These are phyloP conservation scores for Penicillium pancosmium DNA, from an alignment of 495 filamentous ascomycete genomes.

Conservation along the genomic window DNA sequence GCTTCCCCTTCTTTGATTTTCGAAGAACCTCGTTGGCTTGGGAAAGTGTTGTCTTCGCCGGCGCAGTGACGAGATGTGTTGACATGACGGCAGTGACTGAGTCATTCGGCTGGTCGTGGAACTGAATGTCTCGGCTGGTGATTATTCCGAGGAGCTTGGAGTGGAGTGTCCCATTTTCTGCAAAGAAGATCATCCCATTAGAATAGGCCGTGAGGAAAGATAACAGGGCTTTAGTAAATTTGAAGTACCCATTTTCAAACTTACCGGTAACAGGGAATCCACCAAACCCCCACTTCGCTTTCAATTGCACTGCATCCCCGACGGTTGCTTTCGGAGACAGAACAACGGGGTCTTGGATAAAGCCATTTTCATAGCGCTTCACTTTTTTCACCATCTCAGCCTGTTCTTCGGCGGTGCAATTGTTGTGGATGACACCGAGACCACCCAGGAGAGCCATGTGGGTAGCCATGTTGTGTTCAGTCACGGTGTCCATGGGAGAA, in stretches of 20 bases:
- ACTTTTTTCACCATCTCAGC: constrained; percentile 99
- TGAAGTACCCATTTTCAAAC: constrained; percentile 37
- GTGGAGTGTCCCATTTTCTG: constrained; percentile 89
- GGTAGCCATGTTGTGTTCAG: constrained; percentile 98
- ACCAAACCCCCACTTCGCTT: constrained; percentile 98
- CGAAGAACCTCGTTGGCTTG: constrained; percentile 94
- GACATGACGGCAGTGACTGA: constrained; percentile 92
- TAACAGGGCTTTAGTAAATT: not conserved
- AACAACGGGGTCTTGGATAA: constrained; percentile 95
- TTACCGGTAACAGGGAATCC: constrained; percentile 98
- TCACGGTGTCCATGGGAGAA: constrained; percentile 99
- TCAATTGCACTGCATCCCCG: constrained; percentile 85
- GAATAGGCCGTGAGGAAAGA: not conserved
- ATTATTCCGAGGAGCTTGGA: constrained; percentile 97
- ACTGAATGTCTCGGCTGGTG: constrained; percentile 96
- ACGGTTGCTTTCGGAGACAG: constrained; percentile 86
- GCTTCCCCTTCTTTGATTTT: constrained; percentile 97
- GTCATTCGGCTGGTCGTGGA: constrained; percentile 70
- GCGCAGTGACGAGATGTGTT: constrained; percentile 90
- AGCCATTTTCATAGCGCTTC: constrained; percentile 98
- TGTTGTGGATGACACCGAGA: constrained; percentile 97
- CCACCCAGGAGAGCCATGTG: constrained; percentile 97
- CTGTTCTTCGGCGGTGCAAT: constrained; percentile 92
- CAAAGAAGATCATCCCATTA: constrained; percentile 39
- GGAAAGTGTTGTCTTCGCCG: constrained; percentile 75